A percentile compares a stretch with the other conserved stretches of the same genome.
phyloP scores from a whole-genome alignment of 352 stramenopile genomes.

The Albugo laibachii region DNA sequence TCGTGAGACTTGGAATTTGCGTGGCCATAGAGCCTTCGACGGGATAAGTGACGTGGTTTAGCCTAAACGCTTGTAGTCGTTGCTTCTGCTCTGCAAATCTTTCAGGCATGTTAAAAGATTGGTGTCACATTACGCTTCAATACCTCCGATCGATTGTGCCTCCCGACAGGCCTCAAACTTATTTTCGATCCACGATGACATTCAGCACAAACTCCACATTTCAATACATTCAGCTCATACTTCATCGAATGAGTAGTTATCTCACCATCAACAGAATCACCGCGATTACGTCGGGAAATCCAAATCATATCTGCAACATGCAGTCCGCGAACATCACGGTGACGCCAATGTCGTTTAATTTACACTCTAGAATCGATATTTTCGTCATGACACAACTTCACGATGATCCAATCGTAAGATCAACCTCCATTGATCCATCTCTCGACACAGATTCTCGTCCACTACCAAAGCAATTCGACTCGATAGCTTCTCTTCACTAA shows the following conservation, averaged over 20 bases:
- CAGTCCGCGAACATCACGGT: conserved; percentile 55
- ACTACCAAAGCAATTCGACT: too few species aligned
- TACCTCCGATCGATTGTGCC: conserved; percentile 60
- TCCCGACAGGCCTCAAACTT: conserved; percentile 49
- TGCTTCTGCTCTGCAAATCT: conserved; percentile 65
- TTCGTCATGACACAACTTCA: conserved; percentile 49
- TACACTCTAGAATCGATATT: conserved; percentile 58
- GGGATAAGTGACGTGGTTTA: conserved; percentile 68
- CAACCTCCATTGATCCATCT: conserved; percentile 43
- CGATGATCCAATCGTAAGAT: conserved; percentile 69
- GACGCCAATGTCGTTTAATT: conserved; percentile 50
- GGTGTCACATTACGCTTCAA: too few species aligned
- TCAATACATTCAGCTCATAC: neutral
- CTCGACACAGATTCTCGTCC: conserved; percentile 7
- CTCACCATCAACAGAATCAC: conserved; percentile 5
- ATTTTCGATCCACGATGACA: conserved; percentile 68
- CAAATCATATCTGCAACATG: conserved; percentile 65
- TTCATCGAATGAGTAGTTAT: neutral
- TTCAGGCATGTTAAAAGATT: too few species aligned
- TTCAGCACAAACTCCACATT: conserved; percentile 51
- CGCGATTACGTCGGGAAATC: conserved; percentile 32
- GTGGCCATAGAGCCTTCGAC: conserved; percentile 62
- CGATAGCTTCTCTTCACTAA: too few species aligned
- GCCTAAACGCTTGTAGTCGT: conserved; percentile 30
- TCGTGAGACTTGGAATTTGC: conserved; percentile 39